Conservation (phyloP, 768 basidiomycete species). For the Kondoa malvinella region DNA sequence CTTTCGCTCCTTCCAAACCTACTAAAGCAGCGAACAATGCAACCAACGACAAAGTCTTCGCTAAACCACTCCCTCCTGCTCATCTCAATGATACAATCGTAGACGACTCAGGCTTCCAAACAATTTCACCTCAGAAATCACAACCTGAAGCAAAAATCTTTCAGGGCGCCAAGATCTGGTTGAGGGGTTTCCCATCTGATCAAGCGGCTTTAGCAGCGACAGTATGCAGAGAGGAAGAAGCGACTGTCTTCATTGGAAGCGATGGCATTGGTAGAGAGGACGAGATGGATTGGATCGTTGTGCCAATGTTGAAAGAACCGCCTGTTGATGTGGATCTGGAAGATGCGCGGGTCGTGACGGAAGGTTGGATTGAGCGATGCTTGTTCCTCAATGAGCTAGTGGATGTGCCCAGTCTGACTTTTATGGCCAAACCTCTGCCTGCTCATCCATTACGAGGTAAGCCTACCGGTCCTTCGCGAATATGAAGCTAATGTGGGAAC, state of each 20-base stretch:
- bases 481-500: background rate
- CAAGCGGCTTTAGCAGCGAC: background rate
- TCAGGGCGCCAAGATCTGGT: background rate
- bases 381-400: conserved; percentile 4
- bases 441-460: background rate
- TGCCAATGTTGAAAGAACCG: background rate
- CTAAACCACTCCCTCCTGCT: no score
- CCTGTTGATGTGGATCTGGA: background rate
- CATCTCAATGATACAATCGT: background rate
- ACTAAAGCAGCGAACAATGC: background rate
- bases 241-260: background rate
- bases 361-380: conserved; percentile 12
- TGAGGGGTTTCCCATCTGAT: background rate
- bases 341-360: conserved; percentile 10
- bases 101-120: background rate
- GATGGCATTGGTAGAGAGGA: background rate
- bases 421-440: background rate
- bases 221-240: background rate
- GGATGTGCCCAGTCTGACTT: background rate
- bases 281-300: conserved; percentile 1
- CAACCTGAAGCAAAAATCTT: background rate
- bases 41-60: background rate
- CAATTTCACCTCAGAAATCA: background rate
- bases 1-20: background rate
- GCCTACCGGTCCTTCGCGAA: background rate